Conservation (phyloP, 2,329 filamentous ascomycete genomes). For the Xylariaceae sp. region DNA sequence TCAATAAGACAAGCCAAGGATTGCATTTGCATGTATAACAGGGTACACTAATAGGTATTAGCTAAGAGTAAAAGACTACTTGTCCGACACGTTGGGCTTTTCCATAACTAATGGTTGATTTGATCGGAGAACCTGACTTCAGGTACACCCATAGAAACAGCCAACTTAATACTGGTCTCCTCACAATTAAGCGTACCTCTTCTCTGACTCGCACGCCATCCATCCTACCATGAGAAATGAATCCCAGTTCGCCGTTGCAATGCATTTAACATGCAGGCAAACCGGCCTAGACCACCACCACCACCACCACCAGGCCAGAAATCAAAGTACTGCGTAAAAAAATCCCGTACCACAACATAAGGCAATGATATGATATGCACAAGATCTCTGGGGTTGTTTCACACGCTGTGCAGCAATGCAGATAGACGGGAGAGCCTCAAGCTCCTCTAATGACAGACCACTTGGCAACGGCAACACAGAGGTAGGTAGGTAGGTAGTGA, state of each 20-base stretch:
- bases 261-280: constrained; percentile 16
- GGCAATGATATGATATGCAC: constrained; percentile 18
- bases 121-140: constrained; percentile 9
- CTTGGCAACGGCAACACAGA: constrained; percentile 2
- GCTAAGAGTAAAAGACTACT: background rate
- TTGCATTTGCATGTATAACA: constrained; percentile 2
- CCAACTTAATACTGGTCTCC: constrained; percentile 4
- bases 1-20: background rate
- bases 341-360: constrained; percentile 8
- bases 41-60: background rate
- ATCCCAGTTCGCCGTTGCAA: constrained; percentile 15
- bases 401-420: constrained; percentile 8
- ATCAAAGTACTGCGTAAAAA: constrained; percentile 1
- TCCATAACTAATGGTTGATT: constrained; percentile 8
- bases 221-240: constrained; percentile 5
- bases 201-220: constrained; percentile 9
- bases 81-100: background rate
- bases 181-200: background rate
- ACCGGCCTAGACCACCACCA: constrained; percentile 9
- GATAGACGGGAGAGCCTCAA: constrained; percentile 7
- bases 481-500: too few relatives aligned
- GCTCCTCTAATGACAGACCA: constrained; percentile 5
- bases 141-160: constrained; percentile 11
- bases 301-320: constrained; percentile 2
- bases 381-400: constrained; percentile 6